A percentile compares a stretch with the other conserved stretches of the same genome.
These are phyloP conservation scores for Cryptosporidium sp. DNA, from an alignment of 169 alveolate species.

Conservation along the genomic window DNA sequence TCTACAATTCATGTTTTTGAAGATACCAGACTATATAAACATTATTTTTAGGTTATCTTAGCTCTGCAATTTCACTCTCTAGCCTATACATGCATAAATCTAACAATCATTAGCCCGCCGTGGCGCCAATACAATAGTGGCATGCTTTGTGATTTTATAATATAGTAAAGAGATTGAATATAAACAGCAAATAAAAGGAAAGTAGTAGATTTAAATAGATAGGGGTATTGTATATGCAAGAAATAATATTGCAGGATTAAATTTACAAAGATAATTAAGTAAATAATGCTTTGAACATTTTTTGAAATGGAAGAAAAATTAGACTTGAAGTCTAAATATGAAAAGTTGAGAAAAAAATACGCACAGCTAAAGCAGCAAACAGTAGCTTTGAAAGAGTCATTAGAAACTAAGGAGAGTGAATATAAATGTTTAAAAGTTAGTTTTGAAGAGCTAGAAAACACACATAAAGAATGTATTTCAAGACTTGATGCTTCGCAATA, in stretches of 20 bases:
- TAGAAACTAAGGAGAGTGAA: conserved; percentile 20
- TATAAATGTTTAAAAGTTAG: not conserved
- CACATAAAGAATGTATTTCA: conserved; percentile 11
- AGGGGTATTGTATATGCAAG: not conserved
- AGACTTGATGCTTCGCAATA: conserved; percentile 57
- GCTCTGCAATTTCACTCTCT: not conserved
- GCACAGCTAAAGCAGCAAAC: conserved; percentile 40
- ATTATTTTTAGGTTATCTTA: not conserved
- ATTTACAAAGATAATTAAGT: not conserved
- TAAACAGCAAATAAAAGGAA: not conserved
- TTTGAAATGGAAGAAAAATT: conserved; percentile 58
- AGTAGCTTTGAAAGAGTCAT: conserved; percentile 7
- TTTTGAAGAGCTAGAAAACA: conserved; percentile 17
- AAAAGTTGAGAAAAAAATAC: conserved; percentile 50
- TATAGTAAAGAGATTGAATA: not conserved
- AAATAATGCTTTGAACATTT: not conserved
- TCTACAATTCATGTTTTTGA: conserved; percentile 26
- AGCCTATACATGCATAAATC: conserved; percentile 46
- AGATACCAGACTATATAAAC: not conserved
- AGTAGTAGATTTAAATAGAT: not conserved
- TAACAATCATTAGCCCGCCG: conserved; percentile 55
- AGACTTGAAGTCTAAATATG: conserved; percentile 68
- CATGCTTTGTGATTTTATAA: not conserved
- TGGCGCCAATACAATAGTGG: conserved; percentile 32
- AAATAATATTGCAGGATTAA: not conserved